Evolutionary conservation across 2,329 filamentous ascomycete species (phyloP), one percentile per base, ranked within the genome.

Genomic region (Thielaviopsis euricoi): DNA sequence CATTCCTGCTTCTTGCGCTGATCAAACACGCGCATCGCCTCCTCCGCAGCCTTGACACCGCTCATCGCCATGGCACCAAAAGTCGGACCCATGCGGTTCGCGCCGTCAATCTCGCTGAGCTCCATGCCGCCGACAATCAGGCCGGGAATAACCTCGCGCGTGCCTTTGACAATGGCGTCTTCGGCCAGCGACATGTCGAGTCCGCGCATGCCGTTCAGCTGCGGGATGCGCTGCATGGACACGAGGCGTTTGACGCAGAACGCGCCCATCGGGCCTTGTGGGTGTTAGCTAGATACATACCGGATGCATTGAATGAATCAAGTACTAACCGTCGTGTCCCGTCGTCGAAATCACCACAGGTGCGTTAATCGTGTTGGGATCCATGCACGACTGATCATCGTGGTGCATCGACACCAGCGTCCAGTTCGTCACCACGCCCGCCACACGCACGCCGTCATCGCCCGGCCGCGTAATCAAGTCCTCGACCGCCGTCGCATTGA

Each of bases 41-140:
- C 89, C 74, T 95, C 89, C 10, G 89, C 89, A 66, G 89, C 89
- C 78, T 94, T 95, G 66, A 95, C 86, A 64, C 89, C 89, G 59
- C 80, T 85, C 46, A 95, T 77, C 21, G 80, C 87, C 89, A 95
- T 95, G 56, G 89, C 89, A 58, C 88, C 88, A 68, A 93, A 93
- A 1, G 87, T 91, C 46, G 87, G 87, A 68, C 84, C 90, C 89
- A 95, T 95, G 56, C 89, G 81, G 74, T 94, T 94, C 62, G 88
- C 87, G 19, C 89, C 89, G 66, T 95, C 89, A 33, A 95, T 83
- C 72, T 95, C 89, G 60, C 83, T 87, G 64, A 95, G 75, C 71
- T 95, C 89, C 89, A 96, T 96, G 46, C 89, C 90, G 56, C 89
- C 90, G n/a, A 94, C 86, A 65, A 95, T 89, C 62, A 96, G 75